These are phyloP conservation scores for Pichia sp. DNA, from an alignment of 1,139 yeast species.

Conservation along the genomic window DNA sequence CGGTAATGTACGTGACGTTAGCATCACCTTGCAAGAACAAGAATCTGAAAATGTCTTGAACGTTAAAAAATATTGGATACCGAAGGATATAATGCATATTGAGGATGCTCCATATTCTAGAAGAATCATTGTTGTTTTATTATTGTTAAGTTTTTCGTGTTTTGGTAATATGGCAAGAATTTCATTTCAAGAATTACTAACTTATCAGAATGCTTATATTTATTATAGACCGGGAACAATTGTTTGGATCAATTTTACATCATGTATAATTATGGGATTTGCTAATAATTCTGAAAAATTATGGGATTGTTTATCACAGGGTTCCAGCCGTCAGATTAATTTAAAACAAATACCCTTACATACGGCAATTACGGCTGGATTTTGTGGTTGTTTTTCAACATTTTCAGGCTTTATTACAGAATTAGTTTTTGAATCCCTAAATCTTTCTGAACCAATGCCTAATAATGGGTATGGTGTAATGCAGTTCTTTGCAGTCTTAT, in stretches of 20 bases:
- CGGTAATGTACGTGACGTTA: too few relatives aligned
- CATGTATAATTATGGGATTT: slow-evolving; percentile 69
- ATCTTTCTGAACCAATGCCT: slow-evolving; percentile 35
- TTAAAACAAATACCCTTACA: slow-evolving; percentile 46
- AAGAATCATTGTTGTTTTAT: not conserved
- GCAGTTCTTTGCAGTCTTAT: slow-evolving; percentile 42
- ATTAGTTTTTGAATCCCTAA: slow-evolving; percentile 47
- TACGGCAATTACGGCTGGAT: slow-evolving; percentile 69
- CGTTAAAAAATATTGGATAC: too few relatives aligned
- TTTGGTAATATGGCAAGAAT: slow-evolving; percentile 28
- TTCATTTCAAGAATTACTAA: slow-evolving; percentile 20
- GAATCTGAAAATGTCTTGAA: too few relatives aligned
- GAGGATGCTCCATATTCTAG: slow-evolving; percentile 5
- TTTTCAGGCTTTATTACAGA: slow-evolving; percentile 68
- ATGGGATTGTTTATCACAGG: slow-evolving; percentile 5
- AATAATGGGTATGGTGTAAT: slow-evolving; percentile 75
- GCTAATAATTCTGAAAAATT: slow-evolving; percentile 5
- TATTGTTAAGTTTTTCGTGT: slow-evolving; percentile 4
- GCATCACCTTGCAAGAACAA: too few relatives aligned
- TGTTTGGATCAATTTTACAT: slow-evolving; percentile 72
- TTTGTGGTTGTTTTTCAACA: slow-evolving; percentile 80
- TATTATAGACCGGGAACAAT: slow-evolving; percentile 14
- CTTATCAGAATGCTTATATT: slow-evolving; percentile 9
- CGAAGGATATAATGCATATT: too few relatives aligned
- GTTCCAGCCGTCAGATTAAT: slow-evolving; percentile 8